Conservation (phyloP, 1,139 yeast genomes). For the Blastobotrys arbuscula region DNA sequence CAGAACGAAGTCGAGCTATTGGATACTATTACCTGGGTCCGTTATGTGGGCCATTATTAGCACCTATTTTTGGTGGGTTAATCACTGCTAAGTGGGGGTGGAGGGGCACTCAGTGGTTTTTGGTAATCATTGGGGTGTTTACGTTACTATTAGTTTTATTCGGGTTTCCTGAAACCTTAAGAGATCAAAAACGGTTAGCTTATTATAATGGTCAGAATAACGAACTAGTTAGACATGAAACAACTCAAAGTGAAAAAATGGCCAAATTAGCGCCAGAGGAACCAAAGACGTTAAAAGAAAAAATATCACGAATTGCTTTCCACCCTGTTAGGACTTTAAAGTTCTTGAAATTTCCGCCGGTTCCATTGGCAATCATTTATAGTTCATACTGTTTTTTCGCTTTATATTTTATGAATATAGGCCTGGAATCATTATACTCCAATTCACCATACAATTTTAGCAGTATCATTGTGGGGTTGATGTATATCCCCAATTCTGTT, state of each 20-base stretch:
- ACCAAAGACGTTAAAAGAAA: conserved; percentile 4
- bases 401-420: conserved; percentile 68
- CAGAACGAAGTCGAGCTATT: conserved; percentile 73
- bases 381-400: conserved; percentile 65
- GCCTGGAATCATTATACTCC: conserved; percentile 60
- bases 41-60: conserved; percentile 69
- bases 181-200: conserved; percentile 8
- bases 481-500: conserved; percentile 78
- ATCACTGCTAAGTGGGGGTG: conserved; percentile 71
- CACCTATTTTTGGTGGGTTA: conserved; percentile 80
- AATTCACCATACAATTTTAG: conserved; percentile 64
- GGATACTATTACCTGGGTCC: conserved; percentile 81
- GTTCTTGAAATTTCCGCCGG: conserved; percentile 57
- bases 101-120: conserved; percentile 86
- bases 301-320: neutral
- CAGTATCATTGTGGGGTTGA: conserved; percentile 61
- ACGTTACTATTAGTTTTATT: conserved; percentile 48
- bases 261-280: conserved; percentile 7
- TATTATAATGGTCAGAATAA: neutral
- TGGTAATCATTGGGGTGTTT: conserved; percentile 61
- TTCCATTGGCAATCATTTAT: conserved; percentile 54
- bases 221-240: conserved; percentile 4
- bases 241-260: conserved; percentile 7
- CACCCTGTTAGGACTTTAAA: conserved; percentile 26
- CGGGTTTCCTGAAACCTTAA: conserved; percentile 68